Conservation (phyloP, 73 alveolate genomes). For the Paraurostyla sp. region DNA sequence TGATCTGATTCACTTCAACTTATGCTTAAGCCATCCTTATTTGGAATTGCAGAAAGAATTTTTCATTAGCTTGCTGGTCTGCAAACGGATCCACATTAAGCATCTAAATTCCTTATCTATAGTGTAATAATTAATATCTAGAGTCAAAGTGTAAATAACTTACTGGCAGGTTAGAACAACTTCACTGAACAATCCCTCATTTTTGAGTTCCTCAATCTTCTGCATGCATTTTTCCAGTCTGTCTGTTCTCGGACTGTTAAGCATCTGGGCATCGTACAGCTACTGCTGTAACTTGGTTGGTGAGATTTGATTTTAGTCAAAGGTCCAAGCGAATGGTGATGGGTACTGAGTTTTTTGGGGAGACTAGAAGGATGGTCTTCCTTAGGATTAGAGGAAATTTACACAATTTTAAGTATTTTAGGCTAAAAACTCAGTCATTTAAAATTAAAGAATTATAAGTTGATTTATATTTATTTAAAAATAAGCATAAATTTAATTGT, state of each 20-base stretch:
- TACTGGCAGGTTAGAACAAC: constrained; percentile 3
- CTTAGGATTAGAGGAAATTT: background rate
- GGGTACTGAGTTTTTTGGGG: background rate
- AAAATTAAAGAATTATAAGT: background rate
- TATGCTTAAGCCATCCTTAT: constrained; percentile 17
- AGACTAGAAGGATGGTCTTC: background rate
- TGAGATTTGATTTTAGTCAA: background rate
- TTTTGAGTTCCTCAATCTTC: constrained; percentile 2
- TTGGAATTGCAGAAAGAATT: background rate
- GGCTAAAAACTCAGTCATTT: constrained; percentile 28
- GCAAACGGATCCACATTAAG: background rate
- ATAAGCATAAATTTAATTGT: too few relatives aligned
- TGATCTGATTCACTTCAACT: background rate
- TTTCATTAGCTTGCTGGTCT: background rate
- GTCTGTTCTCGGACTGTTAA: constrained; percentile 33
- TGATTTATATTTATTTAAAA: too few relatives aligned
- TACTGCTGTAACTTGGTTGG: background rate
- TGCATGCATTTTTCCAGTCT: constrained; percentile 5
- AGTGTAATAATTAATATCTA: background rate
- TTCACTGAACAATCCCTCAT: constrained; percentile 29
- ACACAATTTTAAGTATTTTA: background rate
- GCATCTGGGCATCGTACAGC: background rate
- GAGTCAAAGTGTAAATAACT: background rate
- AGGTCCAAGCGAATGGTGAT: constrained; percentile 1
- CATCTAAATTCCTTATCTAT: constrained; percentile 3